Evolutionary conservation across 2,329 filamentous ascomycete genomes (phyloP).

Genomic region (Penicillium brevicompactum): DNA sequence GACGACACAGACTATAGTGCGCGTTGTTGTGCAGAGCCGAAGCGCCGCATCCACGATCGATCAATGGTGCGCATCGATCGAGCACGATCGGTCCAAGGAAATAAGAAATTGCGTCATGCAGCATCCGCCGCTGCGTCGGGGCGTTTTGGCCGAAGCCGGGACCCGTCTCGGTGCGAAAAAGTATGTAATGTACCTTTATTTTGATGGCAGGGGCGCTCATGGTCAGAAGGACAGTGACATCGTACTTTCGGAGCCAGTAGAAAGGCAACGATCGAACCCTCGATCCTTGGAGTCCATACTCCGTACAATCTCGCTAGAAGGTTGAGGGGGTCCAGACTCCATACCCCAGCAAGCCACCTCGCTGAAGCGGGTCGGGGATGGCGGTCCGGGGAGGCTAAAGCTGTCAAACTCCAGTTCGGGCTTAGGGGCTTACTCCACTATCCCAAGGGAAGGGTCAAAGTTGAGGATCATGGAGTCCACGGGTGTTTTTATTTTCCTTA

Average conservation of each 20-base stretch:
- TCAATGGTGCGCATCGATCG: constrained; percentile 25
- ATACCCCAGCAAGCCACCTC: constrained; percentile 1
- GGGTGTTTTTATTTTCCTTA: neutral
- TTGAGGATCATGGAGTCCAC: constrained; percentile 17
- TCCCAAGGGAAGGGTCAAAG: constrained; percentile 20
- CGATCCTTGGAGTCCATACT: neutral
- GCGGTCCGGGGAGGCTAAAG: constrained; percentile 22
- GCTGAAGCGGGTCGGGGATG: constrained; percentile 20
- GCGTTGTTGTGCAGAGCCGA: constrained; percentile 9
- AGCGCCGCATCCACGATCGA: constrained; percentile 18
- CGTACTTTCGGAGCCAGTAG: constrained; percentile 3
- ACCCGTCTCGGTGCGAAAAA: neutral
- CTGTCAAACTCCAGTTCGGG: constrained; percentile 19
- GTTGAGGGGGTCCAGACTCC: constrained; percentile 7
- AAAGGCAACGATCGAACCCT: neutral
- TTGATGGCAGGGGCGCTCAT: constrained; percentile 4
- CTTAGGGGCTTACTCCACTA: constrained; percentile 1
- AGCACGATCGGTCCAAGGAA: constrained; percentile 14
- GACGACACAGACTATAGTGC: constrained; percentile 8
- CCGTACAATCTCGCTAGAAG: neutral
- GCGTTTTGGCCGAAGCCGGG: constrained; percentile 1
- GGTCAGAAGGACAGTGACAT: constrained; percentile 5
- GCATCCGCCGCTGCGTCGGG: neutral
- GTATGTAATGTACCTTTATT: constrained; percentile 1
- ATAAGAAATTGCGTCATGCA: constrained; percentile 14